Evolutionary conservation across 495 filamentous ascomycete species (phyloP).

Genomic region (Clohesyomyces aquaticus): DNA sequence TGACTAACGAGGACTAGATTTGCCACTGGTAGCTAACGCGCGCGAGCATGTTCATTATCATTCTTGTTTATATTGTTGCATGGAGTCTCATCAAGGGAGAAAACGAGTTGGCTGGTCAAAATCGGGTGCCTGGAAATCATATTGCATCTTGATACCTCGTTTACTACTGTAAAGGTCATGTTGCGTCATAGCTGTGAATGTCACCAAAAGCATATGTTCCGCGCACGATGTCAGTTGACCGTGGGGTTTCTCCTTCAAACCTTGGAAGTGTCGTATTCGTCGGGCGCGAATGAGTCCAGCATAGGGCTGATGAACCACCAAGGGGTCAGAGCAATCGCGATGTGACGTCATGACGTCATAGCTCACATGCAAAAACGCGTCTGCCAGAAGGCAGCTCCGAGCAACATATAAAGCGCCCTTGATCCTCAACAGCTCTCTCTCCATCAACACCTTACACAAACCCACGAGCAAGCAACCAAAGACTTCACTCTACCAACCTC

Average conservation of each 20-base stretch:
- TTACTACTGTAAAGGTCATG: too few species aligned
- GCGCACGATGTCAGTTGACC: constrained; percentile 9
- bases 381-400: background rate
- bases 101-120: too few species aligned
- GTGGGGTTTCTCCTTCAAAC: background rate
- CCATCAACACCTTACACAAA: background rate
- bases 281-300: too few species aligned
- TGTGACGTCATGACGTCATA: constrained; percentile 21
- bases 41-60: background rate
- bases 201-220: too few species aligned
- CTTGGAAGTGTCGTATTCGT: too few species aligned
- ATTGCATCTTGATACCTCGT: too few species aligned
- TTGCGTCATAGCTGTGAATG: background rate
- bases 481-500: background rate
- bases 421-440: background rate
- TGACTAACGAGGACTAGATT: constrained; percentile 23
- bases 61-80: constrained; percentile 1
- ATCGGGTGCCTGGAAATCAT: too few species aligned
- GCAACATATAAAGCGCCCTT: background rate
- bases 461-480: constrained; percentile 1
- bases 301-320: too few species aligned
- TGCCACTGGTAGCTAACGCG: constrained; percentile 56
- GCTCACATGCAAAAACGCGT: constrained; percentile 8
- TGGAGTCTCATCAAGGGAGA: too few species aligned
- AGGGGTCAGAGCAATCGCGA: too few species aligned